These are phyloP conservation scores for Leccinum barrowsii DNA, from an alignment of 768 basidiomycete genomes.

Conservation along the genomic window DNA sequence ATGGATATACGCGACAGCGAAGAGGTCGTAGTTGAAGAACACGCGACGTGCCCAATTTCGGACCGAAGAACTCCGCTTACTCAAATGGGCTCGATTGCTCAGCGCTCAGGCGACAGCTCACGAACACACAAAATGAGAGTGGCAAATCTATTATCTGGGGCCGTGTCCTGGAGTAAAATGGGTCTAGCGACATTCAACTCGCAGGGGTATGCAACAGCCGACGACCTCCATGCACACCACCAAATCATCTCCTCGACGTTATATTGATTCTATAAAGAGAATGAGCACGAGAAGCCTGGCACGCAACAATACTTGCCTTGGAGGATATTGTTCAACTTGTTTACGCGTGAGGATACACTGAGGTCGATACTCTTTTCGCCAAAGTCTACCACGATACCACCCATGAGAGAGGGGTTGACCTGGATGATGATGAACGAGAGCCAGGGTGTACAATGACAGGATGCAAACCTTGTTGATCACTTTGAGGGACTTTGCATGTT, in stretches of 20 bases:
- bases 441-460: background rate
- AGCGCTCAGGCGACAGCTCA: background rate
- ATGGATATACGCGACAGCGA: background rate
- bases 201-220: slow-evolving; percentile 1
- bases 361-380: slow-evolving; percentile 98
- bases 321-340: slow-evolving; percentile 87
- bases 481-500: slow-evolving; percentile 85
- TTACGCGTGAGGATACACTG: slow-evolving; percentile 90
- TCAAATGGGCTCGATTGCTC: background rate
- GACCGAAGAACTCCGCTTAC: background rate
- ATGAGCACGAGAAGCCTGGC: slow-evolving; percentile 12
- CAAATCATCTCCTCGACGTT: background rate
- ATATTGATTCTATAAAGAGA: slow-evolving; percentile 25
- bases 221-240: background rate
- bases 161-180: background rate
- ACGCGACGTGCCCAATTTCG: background rate
- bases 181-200: slow-evolving; percentile 5
- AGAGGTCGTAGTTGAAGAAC: background rate
- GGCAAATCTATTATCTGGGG: background rate
- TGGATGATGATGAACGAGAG: slow-evolving; percentile 30
- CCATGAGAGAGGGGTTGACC: slow-evolving; percentile 91
- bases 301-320: slow-evolving; percentile 53
- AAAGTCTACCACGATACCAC: slow-evolving; percentile 93
- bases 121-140: background rate
- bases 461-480: slow-evolving; percentile 80